Evolutionary conservation across 306 rosid species (phyloP).

Genomic region (Pyrus communis): DNA sequence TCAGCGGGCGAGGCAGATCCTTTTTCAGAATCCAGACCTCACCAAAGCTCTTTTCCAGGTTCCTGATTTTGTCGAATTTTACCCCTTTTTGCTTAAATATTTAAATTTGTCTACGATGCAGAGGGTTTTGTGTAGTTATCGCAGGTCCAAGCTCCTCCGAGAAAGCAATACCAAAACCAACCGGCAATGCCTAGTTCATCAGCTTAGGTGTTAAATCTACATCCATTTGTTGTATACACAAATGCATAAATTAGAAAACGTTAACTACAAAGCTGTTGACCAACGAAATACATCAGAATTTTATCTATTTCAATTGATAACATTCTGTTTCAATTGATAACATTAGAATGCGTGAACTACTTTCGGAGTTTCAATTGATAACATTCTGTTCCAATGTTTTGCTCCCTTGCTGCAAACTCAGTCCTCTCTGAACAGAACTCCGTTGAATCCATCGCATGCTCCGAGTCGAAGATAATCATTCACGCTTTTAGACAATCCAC

Average conservation of each 20-base stretch:
- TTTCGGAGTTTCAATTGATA: background rate
- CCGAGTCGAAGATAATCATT: background rate
- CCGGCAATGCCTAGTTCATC: conserved; percentile 49
- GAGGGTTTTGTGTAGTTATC: background rate
- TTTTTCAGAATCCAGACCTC: too few relatives aligned
- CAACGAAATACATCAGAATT: background rate
- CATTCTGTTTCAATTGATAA: background rate
- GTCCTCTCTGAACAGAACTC: background rate
- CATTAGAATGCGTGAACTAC: too few relatives aligned
- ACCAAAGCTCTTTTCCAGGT: too few relatives aligned
- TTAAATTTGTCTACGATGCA: too few relatives aligned
- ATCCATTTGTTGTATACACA: background rate
- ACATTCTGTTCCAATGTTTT: background rate
- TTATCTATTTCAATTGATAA: background rate
- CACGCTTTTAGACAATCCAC: background rate
- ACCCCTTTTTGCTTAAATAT: too few relatives aligned
- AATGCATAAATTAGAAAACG: background rate
- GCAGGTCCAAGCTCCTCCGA: conserved; percentile 45
- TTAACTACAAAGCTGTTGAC: background rate
- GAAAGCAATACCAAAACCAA: conserved; percentile 69
- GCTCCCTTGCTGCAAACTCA: background rate
- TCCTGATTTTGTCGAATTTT: too few relatives aligned
- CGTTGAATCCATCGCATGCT: background rate
- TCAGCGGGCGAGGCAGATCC: too few relatives aligned
- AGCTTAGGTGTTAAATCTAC: background rate